A percentile compares a stretch with the other conserved stretches of the same genome.
Conservation (phyloP, 192 early-diverging fungal genomes). For the Tieghemiomyces parasiticus region DNA sequence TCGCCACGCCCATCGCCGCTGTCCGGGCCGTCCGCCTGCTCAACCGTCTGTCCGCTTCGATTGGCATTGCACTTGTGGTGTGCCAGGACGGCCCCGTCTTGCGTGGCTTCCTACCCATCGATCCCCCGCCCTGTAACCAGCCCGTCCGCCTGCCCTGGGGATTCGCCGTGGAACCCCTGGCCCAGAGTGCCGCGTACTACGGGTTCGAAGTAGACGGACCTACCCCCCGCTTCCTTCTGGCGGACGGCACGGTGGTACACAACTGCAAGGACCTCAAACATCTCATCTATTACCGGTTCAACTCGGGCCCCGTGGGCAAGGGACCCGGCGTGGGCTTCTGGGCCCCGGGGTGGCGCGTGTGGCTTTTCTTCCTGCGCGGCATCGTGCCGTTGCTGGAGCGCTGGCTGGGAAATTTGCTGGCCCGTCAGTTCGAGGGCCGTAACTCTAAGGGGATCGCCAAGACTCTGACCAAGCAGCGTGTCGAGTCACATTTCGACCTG, state of each 20-base stretch:
- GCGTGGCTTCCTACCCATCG: too few relatives aligned
- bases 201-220: slow-evolving; percentile 13
- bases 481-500: slow-evolving; percentile 95
- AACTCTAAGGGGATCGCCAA: slow-evolving; percentile 94
- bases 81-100: too few relatives aligned
- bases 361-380: slow-evolving; percentile 98
- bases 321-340: slow-evolving; percentile 98
- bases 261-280: slow-evolving; percentile 87
- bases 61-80: too few relatives aligned
- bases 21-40: too few relatives aligned
- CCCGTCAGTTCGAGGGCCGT: slow-evolving; percentile 98
- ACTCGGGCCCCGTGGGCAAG: slow-evolving; percentile 92
- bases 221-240: slow-evolving; percentile 10
- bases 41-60: too few relatives aligned
- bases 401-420: slow-evolving; percentile 96
- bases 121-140: too few relatives aligned
- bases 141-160: too few relatives aligned
- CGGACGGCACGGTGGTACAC: slow-evolving; percentile 8
- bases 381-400: slow-evolving; percentile 94
- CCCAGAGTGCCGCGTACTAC: slow-evolving; percentile 12
- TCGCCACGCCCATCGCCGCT: too few relatives aligned
- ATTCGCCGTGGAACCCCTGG: neutral
- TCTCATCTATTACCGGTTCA: slow-evolving; percentile 85
- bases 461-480: slow-evolving; percentile 98
- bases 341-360: slow-evolving; percentile 99